Base-by-base conservation (phyloP, 2,329 filamentous ascomycete genomes). In the Hypoxylon sp. region DNA sequence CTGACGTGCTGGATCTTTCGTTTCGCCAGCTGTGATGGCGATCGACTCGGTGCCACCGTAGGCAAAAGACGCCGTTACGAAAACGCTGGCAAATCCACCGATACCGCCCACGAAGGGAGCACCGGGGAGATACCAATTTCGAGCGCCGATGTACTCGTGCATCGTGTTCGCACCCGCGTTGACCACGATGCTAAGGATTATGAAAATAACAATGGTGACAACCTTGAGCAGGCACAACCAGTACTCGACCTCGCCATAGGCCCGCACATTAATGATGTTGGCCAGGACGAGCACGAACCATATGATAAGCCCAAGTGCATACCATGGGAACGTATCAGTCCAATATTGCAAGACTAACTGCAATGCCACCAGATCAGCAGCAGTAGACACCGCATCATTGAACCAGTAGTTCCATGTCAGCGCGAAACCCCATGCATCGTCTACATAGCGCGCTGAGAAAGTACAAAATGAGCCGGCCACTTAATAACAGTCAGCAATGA, bases 21-120 rank as follows among this genome's bases (percentile, higher is more conserved):
- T 90, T 75, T 91, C 88, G 45, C 88, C 88, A 0, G 88, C 88
- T 0, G 88, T 90, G 61, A 90, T 88, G 53, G 87, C 88, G 51
- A 90, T 89, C 32, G 84, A 87, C 75, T 90, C 88, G 2, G 87
- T 89, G 55, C 88, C 88, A 32, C 85, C 84, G 62, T 82, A 89
- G 25, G 88, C 87, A 74, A 90, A 90, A 59, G 80, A 83, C n/a
- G 86, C 86, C 0, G 85, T 87, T 11, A 88, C 85, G 68, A 88
- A 88, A 45, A 90, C 88, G 19, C 87, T 89, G 0, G 87, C 87
- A 69, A 91, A 90, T 0, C 88, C 88, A 39, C 87, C 87, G 16
- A 90, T 88, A 0, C 88, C 88, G 1, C 82, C 85, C 0, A 90
- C 88, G 70, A 91, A 90, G 0, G 88, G 88, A 1, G 88, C 88